phyloP scores from a whole-genome alignment of 2,329 filamentous ascomycete species.

The Paracamarosporium sp. region DNA sequence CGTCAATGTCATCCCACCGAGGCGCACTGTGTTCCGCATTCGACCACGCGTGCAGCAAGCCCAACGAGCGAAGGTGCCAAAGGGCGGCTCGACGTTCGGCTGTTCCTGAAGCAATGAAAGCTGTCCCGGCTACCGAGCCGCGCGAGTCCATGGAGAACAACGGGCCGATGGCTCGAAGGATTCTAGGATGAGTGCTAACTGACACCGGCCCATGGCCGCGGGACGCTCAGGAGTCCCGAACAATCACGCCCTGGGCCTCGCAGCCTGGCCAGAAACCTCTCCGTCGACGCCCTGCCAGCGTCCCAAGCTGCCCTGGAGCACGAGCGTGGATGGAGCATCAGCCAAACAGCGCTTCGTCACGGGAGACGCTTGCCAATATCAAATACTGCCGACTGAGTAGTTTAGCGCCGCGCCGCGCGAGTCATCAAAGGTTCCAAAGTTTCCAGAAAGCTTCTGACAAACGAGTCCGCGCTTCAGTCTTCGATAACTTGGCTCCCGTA shows the following conservation, averaged over 20 bases:
- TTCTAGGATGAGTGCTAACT: conserved; percentile 1
- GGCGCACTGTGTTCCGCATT: background rate
- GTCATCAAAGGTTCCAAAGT: conserved; percentile 7
- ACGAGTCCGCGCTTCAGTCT: background rate
- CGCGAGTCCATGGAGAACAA: background rate
- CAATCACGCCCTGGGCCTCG: background rate
- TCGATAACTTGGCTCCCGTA: conserved; percentile 4
- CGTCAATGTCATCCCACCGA: background rate
- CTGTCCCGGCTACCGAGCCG: background rate
- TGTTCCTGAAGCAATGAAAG: background rate
- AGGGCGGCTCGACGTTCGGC: background rate
- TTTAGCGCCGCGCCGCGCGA: conserved; percentile 4
- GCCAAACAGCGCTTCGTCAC: background rate
- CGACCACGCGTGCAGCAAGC: background rate
- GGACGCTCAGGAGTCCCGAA: background rate
- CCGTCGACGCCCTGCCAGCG: background rate
- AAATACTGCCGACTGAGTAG: background rate
- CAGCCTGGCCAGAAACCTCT: background rate
- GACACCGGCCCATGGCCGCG: background rate
- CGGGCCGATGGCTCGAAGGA: conserved; percentile 1
- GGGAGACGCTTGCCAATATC: background rate
- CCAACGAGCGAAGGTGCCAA: background rate
- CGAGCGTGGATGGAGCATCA: background rate
- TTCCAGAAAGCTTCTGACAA: background rate
- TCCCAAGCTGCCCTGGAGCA: background rate